Evolutionary conservation across 345 rosid genomes (phyloP).

Genomic region (Carallia brachiata): DNA sequence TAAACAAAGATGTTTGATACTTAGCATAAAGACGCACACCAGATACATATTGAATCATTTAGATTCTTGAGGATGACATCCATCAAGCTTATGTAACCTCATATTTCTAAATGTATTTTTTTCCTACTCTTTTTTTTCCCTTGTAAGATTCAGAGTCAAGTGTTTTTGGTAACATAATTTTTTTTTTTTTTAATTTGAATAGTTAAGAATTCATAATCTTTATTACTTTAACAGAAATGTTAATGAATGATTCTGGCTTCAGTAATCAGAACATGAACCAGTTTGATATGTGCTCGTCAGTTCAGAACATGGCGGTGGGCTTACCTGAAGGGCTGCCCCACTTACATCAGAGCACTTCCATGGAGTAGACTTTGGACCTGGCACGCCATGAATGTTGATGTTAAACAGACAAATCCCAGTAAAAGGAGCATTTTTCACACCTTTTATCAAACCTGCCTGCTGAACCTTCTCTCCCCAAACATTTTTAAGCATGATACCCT

Average conservation of each 20-base stretch:
- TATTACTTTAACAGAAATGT: background rate
- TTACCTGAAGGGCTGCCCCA: conserved; percentile 64
- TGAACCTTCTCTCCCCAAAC: conserved; percentile 70
- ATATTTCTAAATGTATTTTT: no score
- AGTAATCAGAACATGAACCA: conserved; percentile 34
- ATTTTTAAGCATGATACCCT: conserved; percentile 48
- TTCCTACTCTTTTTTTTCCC: no score
- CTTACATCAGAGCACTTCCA: conserved; percentile 81
- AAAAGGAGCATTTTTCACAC: conserved; percentile 66
- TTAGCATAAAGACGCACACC: no score
- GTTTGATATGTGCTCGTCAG: conserved; percentile 39
- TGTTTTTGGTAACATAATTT: no score
- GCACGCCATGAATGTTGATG: conserved; percentile 57
- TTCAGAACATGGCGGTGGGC: conserved; percentile 73
- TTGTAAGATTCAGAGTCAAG: no score
- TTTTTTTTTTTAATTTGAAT: background rate
- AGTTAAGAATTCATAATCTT: background rate
- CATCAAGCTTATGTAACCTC: no score
- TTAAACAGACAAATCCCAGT: conserved; percentile 67
- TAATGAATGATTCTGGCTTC: conserved; percentile 4
- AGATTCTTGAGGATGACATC: no score
- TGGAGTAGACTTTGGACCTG: conserved; percentile 43
- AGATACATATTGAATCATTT: no score
- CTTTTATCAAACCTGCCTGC: conserved; percentile 65
- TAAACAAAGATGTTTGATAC: no score